Percentiles rank a stretch among this genome's conserved stretches.
Conservation (phyloP, 495 filamentous ascomycete genomes). For the Polyplosphaeria fusca region DNA sequence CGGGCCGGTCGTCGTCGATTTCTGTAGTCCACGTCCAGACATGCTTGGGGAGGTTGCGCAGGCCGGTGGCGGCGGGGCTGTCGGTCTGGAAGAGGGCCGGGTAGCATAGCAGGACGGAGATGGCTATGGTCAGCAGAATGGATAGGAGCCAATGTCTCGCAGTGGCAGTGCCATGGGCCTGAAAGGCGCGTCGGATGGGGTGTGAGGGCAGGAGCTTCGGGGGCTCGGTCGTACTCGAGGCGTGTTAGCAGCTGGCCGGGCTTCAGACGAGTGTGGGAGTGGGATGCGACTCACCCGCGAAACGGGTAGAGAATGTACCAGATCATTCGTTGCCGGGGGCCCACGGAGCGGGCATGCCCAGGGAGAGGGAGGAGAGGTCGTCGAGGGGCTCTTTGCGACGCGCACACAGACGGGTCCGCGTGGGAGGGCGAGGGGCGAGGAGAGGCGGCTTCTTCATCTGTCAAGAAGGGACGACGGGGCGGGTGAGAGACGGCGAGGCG, state of each 20-base stretch:
- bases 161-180: slow-evolving; percentile 59
- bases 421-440: not conserved
- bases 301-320: slow-evolving; percentile 65
- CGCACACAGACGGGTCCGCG: not conserved
- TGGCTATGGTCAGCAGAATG: slow-evolving; percentile 60
- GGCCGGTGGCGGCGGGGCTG: slow-evolving; percentile 57
- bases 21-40: slow-evolving; percentile 72
- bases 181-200: slow-evolving; percentile 58
- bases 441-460: slow-evolving; percentile 15
- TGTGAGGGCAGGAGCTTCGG: slow-evolving; percentile 58
- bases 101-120: slow-evolving; percentile 61
- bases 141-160: slow-evolving; percentile 65
- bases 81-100: slow-evolving; percentile 65
- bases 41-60: slow-evolving; percentile 64
- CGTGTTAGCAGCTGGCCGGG: slow-evolving; percentile 9
- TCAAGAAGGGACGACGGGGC: not conserved
- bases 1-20: slow-evolving; percentile 40
- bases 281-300: slow-evolving; percentile 51
- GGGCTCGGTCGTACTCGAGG: slow-evolving; percentile 32
- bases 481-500: not conserved
- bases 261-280: not conserved
- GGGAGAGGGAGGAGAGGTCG: too few species aligned
- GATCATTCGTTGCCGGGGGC: slow-evolving; percentile 30
- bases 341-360: slow-evolving; percentile 7
- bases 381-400: slow-evolving; percentile 20